phyloP scores from a whole-genome alignment of 177 flowering plant genomes.

The Vitis hybrid region DNA sequence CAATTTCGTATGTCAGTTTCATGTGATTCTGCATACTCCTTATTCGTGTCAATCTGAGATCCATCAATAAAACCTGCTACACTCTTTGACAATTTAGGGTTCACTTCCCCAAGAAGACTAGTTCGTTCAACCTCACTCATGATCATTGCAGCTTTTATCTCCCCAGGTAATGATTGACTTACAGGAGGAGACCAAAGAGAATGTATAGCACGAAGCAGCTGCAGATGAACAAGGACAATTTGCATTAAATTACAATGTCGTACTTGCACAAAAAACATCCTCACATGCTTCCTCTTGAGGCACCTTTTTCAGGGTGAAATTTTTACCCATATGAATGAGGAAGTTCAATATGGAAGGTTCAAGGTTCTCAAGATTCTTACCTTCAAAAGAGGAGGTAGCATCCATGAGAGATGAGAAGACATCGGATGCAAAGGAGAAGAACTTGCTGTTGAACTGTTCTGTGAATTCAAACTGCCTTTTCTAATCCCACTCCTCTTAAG shows the following conservation, averaged over 20 bases:
- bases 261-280: background rate
- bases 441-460: slow-evolving; percentile 31
- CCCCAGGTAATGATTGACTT: slow-evolving; percentile 64
- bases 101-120: slow-evolving; percentile 80
- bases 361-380: slow-evolving; percentile 39
- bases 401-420: slow-evolving; percentile 91
- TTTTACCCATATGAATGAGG: background rate
- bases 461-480: slow-evolving; percentile 46
- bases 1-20: slow-evolving; percentile 89
- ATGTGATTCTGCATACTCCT: slow-evolving; percentile 55
- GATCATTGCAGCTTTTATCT: slow-evolving; percentile 74
- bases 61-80: slow-evolving; percentile 53
- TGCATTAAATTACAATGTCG: background rate
- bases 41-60: slow-evolving; percentile 45
- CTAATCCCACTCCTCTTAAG: slow-evolving; percentile 84
- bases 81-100: slow-evolving; percentile 55
- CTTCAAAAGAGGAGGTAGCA: slow-evolving; percentile 90
- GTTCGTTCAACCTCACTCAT: slow-evolving; percentile 72
- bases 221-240: slow-evolving; percentile 26
- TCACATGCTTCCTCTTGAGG: too few species aligned
- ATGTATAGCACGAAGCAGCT: slow-evolving; percentile 89
- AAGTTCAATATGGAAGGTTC: background rate
- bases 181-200: slow-evolving; percentile 89
- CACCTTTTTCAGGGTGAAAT: too few species aligned
- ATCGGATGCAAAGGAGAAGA: slow-evolving; percentile 62